Conservation (phyloP, 768 basidiomycete species). For the Boletus fagicola region DNA sequence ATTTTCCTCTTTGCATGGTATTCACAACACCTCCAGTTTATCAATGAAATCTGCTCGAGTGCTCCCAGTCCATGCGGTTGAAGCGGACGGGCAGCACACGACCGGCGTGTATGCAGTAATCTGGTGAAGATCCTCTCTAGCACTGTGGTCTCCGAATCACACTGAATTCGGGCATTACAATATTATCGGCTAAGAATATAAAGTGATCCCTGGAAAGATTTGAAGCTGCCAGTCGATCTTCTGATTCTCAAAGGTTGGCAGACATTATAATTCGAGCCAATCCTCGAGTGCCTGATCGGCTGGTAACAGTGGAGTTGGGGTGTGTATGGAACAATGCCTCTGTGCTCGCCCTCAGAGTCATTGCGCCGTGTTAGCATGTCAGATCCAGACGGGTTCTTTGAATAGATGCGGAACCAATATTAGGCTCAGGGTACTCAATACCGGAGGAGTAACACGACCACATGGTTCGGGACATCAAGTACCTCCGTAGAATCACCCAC, state of each 20-base stretch:
- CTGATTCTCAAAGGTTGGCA: background rate
- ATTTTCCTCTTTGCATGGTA: background rate
- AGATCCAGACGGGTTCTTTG: background rate
- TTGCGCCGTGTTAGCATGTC: background rate
- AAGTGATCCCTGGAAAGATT: background rate
- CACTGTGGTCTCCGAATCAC: background rate
- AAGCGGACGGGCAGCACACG: background rate
- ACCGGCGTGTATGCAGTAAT: background rate
- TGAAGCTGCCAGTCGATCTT: background rate
- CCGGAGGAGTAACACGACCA: background rate
- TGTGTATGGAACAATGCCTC: background rate
- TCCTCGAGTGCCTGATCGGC: slow-evolving; percentile 1
- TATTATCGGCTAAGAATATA: background rate
- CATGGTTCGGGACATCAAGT: background rate
- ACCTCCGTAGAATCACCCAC: background rate
- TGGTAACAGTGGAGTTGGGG: background rate
- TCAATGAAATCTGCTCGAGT: background rate
- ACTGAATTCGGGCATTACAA: background rate
- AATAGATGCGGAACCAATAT: background rate
- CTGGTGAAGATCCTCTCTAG: background rate
- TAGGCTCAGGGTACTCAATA: background rate
- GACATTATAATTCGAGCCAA: background rate
- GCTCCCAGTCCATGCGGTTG: background rate
- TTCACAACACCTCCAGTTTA: background rate
- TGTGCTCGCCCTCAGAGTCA: background rate